Evolutionary conservation across 495 filamentous ascomycete species (phyloP).

Genomic region (Neurospora sublineolata): DNA sequence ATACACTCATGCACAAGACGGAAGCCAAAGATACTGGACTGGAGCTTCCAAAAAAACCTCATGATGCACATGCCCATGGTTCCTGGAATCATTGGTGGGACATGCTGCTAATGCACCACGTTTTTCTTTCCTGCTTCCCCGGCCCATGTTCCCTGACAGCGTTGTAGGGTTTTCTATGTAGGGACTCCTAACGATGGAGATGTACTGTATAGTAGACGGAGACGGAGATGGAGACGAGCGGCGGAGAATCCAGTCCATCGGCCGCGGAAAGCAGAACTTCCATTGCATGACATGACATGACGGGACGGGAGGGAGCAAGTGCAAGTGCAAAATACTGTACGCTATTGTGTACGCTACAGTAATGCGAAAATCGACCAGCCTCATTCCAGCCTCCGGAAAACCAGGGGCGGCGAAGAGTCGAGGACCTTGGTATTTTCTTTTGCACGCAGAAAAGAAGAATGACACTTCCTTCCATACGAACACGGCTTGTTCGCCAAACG

Average conservation of each 20-base stretch:
- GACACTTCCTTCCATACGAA: background rate
- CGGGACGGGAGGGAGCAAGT: background rate
- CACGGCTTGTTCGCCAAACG: background rate
- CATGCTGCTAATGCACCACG: background rate
- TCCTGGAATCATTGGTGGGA: background rate
- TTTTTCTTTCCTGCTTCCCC: conserved; percentile 1
- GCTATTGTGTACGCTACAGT: background rate
- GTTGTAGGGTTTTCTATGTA: background rate
- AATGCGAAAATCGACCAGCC: background rate
- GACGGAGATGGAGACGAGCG: background rate
- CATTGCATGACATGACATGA: background rate
- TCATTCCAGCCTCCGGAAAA: background rate
- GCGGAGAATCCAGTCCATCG: background rate
- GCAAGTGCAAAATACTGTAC: background rate
- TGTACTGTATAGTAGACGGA: background rate
- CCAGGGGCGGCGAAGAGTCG: background rate
- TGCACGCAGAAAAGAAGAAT: background rate
- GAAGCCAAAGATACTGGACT: background rate
- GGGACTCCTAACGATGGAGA: background rate
- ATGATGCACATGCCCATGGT: background rate
- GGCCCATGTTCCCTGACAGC: background rate
- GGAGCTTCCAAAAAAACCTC: background rate
- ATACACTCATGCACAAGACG: background rate
- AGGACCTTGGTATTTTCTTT: background rate
- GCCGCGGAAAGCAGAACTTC: background rate